Base-by-base conservation (phyloP, 2,329 filamentous ascomycete genomes). In the Colletotrichum theobromicola region DNA sequence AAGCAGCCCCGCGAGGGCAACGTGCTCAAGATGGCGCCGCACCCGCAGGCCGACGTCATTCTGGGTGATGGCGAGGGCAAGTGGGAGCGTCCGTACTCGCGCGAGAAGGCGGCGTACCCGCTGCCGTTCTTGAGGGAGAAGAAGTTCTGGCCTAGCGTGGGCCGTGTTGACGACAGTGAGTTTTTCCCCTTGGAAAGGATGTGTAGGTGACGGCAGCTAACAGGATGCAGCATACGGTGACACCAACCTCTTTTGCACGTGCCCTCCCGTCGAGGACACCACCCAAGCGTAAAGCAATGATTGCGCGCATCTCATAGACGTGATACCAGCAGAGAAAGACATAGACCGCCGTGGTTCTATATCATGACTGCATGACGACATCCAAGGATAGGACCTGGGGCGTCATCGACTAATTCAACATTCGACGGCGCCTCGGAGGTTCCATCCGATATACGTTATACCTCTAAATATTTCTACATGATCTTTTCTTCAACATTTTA, bases 61-160 rank as follows among this genome's bases (percentile, higher is more conserved):
- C 81, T 89, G 2, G 90, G 90, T 4, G 91, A 87, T 53, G 85
- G 79, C 21, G 83, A 83, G 21, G 84, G 84, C 75, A 84, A 94
- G 79, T 98, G 96, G 96, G 89, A 94, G 76, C 89, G 96, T n/a
- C 88, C 91, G 2, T 98, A 98, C 83, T 91, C 89, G 1, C 88
- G 95, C 32, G 93, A 97, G 86, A 90, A 93, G 85, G 96, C 96
- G 1, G 96, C 95, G 1, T 98, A 98, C 83, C 96, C 96, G 21
- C 82, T 98, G 76, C 88, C 92, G 0, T 98, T 91, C 85, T 85
- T 98, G 76, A 90, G 91, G 83, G 94, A 98, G 90, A 98, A 97
- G 93, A 98, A 98, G 88, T 98, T 98, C 86, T 98, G 96, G 96
- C 96, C 96, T 0, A 93, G 88, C 42, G 95, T 98, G 16, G 95